These are phyloP conservation scores for Colletotrichum lindemuthianum DNA, from an alignment of 2,329 filamentous ascomycete genomes.

Conservation along the genomic window DNA sequence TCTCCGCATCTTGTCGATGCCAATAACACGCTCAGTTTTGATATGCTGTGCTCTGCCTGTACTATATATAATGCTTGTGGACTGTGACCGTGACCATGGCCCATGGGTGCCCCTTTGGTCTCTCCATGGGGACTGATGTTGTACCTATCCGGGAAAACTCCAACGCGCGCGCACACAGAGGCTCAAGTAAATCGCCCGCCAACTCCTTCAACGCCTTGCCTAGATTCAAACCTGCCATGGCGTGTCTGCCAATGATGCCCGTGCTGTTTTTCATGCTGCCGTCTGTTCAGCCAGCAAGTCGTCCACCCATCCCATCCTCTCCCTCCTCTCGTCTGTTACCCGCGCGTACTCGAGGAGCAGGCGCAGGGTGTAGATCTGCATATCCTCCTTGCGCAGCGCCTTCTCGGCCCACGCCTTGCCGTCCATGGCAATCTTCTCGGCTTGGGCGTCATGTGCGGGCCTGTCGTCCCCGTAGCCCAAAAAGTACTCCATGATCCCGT, in stretches of 20 bases:
- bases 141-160: too few species aligned
- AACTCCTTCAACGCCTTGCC: conserved; percentile 23
- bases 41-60: too few species aligned
- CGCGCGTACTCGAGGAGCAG: conserved; percentile 72
- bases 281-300: conserved; percentile 50
- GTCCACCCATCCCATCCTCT: conserved; percentile 65
- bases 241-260: neutral
- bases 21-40: too few species aligned
- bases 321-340: conserved; percentile 61
- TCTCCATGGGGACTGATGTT: too few species aligned
- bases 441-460: conserved; percentile 64
- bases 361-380: conserved; percentile 76
- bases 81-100: too few species aligned
- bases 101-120: too few species aligned
- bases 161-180: neutral
- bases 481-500: conserved; percentile 79
- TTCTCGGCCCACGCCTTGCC: conserved; percentile 76
- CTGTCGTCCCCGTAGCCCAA: conserved; percentile 63
- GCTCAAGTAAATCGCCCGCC: neutral
- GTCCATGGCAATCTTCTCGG: conserved; percentile 70
- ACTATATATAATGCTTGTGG: too few species aligned
- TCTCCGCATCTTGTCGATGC: too few species aligned
- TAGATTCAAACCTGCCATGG: neutral
- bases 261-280: conserved; percentile 7
- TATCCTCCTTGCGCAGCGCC: conserved; percentile 76